Conservation (phyloP, 2,329 filamentous ascomycete species). For the Xylaria sp. region DNA sequence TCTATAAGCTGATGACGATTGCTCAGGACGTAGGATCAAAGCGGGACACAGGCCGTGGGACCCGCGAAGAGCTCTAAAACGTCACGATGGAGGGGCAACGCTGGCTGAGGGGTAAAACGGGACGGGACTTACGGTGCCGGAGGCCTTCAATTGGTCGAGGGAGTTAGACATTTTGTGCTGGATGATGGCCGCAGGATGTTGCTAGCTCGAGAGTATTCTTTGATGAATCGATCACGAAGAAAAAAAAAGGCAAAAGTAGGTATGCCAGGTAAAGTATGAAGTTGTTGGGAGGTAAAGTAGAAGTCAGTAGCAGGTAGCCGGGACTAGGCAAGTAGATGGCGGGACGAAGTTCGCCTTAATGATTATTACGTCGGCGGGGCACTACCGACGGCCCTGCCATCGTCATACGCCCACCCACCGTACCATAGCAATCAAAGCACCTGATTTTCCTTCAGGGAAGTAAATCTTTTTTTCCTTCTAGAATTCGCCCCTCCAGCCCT, state of each 20-base stretch:
- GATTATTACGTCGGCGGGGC: constrained; percentile 18
- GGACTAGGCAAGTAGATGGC: background rate
- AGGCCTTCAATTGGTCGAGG: constrained; percentile 95
- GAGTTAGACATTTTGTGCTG: constrained; percentile 72
- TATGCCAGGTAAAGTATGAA: background rate
- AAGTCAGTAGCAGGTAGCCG: background rate
- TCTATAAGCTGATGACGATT: background rate
- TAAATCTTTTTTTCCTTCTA: constrained; percentile 21
- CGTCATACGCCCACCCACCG: constrained; percentile 26
- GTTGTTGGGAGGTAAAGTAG: background rate
- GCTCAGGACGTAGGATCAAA: background rate
- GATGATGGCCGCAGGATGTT: constrained; percentile 1
- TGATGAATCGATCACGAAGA: background rate
- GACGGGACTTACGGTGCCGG: constrained; percentile 80
- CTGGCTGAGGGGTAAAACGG: constrained; percentile 33
- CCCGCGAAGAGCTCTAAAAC: constrained; percentile 5
- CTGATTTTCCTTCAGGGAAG: constrained; percentile 20
- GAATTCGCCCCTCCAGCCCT: background rate
- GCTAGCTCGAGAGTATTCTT: background rate
- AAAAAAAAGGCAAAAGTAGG: background rate
- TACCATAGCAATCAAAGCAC: constrained; percentile 19
- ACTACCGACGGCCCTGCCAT: constrained; percentile 4
- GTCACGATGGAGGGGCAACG: constrained; percentile 34
- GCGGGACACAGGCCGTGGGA: constrained; percentile 3
- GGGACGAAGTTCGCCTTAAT: background rate